A percentile compares a stretch with the other conserved stretches of the same genome.
phyloP scores from a whole-genome alignment of 2,329 filamentous ascomycete species.

The Ascochyta clinopodiicola region DNA sequence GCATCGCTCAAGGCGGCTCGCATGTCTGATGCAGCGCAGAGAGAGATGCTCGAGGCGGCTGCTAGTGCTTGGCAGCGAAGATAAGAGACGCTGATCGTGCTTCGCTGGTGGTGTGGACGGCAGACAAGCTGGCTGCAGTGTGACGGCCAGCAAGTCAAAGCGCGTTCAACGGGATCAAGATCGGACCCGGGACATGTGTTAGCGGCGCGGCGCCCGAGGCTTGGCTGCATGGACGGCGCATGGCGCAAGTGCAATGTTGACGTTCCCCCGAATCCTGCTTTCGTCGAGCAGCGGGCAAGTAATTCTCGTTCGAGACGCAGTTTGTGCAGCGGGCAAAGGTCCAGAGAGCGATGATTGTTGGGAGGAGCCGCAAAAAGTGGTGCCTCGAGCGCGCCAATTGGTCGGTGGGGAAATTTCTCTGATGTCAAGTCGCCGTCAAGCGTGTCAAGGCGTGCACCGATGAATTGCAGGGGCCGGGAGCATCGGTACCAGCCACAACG shows the following conservation, averaged over 20 bases:
- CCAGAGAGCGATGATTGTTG: constrained; percentile 7
- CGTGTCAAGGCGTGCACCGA: background rate
- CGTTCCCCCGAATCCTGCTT: constrained; percentile 21
- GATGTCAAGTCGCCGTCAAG: constrained; percentile 31
- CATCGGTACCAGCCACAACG: constrained; percentile 36
- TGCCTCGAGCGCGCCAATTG: constrained; percentile 7
- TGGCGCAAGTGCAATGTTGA: constrained; percentile 12
- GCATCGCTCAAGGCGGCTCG: constrained; percentile 38
- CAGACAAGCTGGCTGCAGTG: constrained; percentile 7
- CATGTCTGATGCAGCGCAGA: constrained; percentile 37
- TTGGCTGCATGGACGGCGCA: constrained; percentile 24
- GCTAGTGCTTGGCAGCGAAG: constrained; percentile 24
- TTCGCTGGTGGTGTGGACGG: constrained; percentile 8
- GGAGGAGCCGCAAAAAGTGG: constrained; percentile 16
- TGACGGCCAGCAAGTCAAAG: constrained; percentile 4
- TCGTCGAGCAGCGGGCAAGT: background rate
- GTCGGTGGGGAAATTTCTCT: constrained; percentile 18
- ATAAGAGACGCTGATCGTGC: constrained; percentile 9
- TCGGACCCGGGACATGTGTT: constrained; percentile 11
- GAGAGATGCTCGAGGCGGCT: constrained; percentile 36
- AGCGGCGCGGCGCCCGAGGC: constrained; percentile 13
- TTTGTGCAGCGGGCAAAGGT: background rate
- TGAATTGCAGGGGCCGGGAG: constrained; percentile 15
- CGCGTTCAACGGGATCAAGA: constrained; percentile 15
- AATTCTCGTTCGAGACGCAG: background rate